Percentiles rank a stretch among this genome's conserved stretches.
Evolutionary conservation across 176 grass and related monocot species (phyloP).

Genomic region (Aegilops speltoides): DNA sequence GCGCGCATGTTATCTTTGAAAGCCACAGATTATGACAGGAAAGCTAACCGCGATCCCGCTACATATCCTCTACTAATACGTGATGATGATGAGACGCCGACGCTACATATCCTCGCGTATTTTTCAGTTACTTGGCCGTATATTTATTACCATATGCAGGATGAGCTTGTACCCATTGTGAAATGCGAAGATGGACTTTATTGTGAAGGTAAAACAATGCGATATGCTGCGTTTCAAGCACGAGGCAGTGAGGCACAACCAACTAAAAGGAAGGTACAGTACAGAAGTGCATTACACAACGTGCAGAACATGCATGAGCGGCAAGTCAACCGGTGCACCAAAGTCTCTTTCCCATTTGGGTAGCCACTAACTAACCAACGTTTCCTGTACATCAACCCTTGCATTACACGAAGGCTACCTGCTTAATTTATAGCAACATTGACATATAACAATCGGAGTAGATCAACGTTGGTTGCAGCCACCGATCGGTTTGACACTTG

Average conservation of each 20-base stretch:
- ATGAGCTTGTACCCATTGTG: no score
- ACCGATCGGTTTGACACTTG: constrained; percentile 13
- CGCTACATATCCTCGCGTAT: background rate
- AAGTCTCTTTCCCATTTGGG: constrained; percentile 5
- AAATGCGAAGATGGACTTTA: no score
- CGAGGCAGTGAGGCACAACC: background rate
- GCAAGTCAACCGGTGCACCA: background rate
- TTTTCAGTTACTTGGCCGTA: background rate
- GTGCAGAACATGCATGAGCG: background rate
- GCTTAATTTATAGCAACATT: background rate
- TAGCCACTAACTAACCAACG: background rate
- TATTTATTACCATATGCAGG: no score
- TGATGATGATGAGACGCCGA: background rate
- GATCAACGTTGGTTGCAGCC: background rate
- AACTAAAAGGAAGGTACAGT: background rate
- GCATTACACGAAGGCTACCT: background rate
- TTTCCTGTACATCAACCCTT: background rate
- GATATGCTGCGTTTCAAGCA: no score
- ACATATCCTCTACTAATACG: background rate
- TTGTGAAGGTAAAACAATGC: no score
- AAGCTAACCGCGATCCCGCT: constrained; percentile 5
- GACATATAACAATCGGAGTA: background rate
- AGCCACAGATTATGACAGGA: constrained; percentile 9
- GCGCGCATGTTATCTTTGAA: constrained; percentile 34
- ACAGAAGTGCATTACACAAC: background rate